Base-by-base conservation (phyloP, 805 yeast genomes). In the Kodamaea hsintzibuensis region DNA sequence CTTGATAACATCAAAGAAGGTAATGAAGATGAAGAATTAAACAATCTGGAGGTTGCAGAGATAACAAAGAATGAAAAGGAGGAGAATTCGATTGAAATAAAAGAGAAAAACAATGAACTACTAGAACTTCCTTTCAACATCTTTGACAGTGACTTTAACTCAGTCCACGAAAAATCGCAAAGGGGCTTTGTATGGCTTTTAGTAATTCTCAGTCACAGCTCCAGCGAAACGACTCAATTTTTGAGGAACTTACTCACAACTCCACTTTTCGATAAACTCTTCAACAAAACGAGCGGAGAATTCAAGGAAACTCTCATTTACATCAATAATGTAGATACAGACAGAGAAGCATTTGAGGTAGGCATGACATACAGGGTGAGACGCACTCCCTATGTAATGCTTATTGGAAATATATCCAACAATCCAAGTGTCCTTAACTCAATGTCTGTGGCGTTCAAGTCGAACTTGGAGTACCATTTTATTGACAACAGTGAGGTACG, bases 261-360 rank as follows among this genome's bases (percentile, higher is more conserved):
- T 45, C 49, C 57, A 0, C 46, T 50, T 8, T 68, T 74, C 53
- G 53, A 51, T 10, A 56, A 54, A 3, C 55, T 66, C 9, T 61
- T 66, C 54, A 39, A 57, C 48, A 60, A 56, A 46, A 42, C 47
- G 3, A 40, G 55, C 2, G 75, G 77, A 12, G 49, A 44, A 27
- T 44, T 60, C 58, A 67, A 67, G 51, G 74, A 70, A 9, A 62
- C 70, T 4, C 57, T 58, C 9, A 50, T 76, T 1, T 75, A 60
- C 53, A 51, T 71, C 22, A 65, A 63, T 44, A 72, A 75, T 57
- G 66, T 70, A 10, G 69, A 66, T 17, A 60, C 56, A 38, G 60
- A 65, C 39, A 74, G 76, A 0, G 80, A 76, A 53, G 69, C 73
- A 1, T 70, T 63, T 57, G 78, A 73, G 57, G 64, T 76, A 18